Conservation (phyloP, 2,329 filamentous ascomycete species). For the Neofusicoccum sp. region DNA sequence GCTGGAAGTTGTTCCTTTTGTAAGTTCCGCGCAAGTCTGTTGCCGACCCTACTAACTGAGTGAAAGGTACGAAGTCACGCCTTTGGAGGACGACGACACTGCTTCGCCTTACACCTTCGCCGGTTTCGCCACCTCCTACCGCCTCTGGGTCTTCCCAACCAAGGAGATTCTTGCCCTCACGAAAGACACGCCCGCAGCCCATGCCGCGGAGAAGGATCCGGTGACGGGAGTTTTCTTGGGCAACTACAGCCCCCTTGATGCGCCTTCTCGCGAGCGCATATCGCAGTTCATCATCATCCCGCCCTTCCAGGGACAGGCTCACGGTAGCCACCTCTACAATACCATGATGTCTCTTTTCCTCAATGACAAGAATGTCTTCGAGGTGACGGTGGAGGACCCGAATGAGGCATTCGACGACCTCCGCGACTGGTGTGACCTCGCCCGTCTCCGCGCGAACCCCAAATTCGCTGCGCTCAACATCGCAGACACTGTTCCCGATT, state of each 20-base stretch:
- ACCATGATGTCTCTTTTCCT: slow-evolving; percentile 73
- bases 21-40: slow-evolving; percentile 23
- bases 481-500: slow-evolving; percentile 52
- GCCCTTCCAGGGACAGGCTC: slow-evolving; percentile 78
- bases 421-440: slow-evolving; percentile 73
- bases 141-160: slow-evolving; percentile 70
- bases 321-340: slow-evolving; percentile 79
- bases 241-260: slow-evolving; percentile 54
- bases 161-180: slow-evolving; percentile 39
- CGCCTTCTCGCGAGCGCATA: slow-evolving; percentile 79
- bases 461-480: slow-evolving; percentile 59
- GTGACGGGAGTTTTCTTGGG: not conserved
- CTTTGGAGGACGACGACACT: slow-evolving; percentile 30
- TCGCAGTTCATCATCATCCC: slow-evolving; percentile 93
- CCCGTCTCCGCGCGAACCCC: slow-evolving; percentile 61
- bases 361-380: slow-evolving; percentile 68
- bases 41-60: slow-evolving; percentile 1
- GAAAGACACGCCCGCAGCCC: slow-evolving; percentile 31
- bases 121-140: slow-evolving; percentile 89
- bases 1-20: slow-evolving; percentile 92
- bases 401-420: slow-evolving; percentile 84
- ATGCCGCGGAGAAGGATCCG: slow-evolving; percentile 24
- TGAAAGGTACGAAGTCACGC: slow-evolving; percentile 36
- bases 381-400: slow-evolving; percentile 93
- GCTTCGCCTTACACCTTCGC: slow-evolving; percentile 69